Evolutionary conservation across 1,284 basidiomycete species (phyloP).

Genomic region (Heterobasidion annosum): DNA sequence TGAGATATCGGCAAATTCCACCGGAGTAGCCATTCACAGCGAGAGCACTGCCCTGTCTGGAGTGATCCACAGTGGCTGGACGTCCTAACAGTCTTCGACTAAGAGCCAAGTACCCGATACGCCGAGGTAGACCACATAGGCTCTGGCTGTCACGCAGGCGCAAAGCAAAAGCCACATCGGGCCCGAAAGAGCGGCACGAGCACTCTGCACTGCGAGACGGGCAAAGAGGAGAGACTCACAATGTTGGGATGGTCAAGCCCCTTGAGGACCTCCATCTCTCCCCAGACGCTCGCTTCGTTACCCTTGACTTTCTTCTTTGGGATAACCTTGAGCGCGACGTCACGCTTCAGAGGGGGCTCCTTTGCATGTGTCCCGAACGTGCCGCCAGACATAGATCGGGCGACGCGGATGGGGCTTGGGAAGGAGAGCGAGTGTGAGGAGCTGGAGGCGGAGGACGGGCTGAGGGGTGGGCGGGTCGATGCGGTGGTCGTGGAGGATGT

Average conservation of each 20-base stretch:
- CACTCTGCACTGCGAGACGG: background rate
- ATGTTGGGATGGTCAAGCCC: slow-evolving; percentile 86
- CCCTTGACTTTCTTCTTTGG: slow-evolving; percentile 89
- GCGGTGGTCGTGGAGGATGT: slow-evolving; percentile 2
- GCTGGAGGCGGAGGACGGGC: background rate
- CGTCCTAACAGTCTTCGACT: too few relatives aligned
- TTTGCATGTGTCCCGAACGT: slow-evolving; percentile 1
- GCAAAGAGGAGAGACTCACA: slow-evolving; percentile 34
- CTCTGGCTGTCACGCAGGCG: too few relatives aligned
- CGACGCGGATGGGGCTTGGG: background rate
- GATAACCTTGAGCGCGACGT: slow-evolving; percentile 85
- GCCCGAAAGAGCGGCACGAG: too few relatives aligned
- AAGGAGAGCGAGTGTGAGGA: background rate
- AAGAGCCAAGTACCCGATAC: too few relatives aligned
- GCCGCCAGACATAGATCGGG: slow-evolving; percentile 6
- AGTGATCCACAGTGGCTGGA: too few relatives aligned
- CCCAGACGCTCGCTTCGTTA: slow-evolving; percentile 77
- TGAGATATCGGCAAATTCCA: too few relatives aligned
- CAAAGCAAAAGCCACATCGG: too few relatives aligned
- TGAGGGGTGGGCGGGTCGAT: background rate
- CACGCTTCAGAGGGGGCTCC: slow-evolving; percentile 35
- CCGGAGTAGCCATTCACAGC: too few relatives aligned
- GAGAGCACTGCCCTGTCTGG: too few relatives aligned
- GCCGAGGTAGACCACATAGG: too few relatives aligned
- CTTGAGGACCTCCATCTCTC: slow-evolving; percentile 85